Conservation (phyloP, 352 stramenopile genomes). For the Pythium rhizo-oryzae region DNA sequence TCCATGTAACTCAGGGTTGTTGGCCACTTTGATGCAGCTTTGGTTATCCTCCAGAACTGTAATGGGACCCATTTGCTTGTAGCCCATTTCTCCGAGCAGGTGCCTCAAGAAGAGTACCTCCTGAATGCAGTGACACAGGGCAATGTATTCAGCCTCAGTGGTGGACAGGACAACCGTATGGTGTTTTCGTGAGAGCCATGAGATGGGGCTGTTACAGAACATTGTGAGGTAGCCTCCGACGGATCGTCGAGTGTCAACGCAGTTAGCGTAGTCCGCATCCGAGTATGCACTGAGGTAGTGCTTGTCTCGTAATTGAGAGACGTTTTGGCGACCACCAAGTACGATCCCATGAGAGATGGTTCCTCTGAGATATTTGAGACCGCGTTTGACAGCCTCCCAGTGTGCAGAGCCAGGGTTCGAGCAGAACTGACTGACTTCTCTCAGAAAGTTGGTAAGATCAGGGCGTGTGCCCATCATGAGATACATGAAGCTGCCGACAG, state of each 20-base stretch:
- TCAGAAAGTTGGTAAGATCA: conserved; percentile 15
- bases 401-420: conserved; percentile 15
- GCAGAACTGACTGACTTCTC: conserved; percentile 24
- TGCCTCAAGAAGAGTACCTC: conserved; percentile 19
- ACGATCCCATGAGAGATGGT: conserved; percentile 14
- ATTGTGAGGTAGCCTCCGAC: conserved; percentile 17
- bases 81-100: conserved; percentile 15
- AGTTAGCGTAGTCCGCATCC: conserved; percentile 16
- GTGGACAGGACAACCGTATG: conserved; percentile 24
- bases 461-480: conserved; percentile 25
- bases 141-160: conserved; percentile 18
- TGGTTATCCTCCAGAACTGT: conserved; percentile 41
- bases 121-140: conserved; percentile 2
- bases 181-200: conserved; percentile 19
- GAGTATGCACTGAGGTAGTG: conserved; percentile 11
- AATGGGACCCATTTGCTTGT: neutral
- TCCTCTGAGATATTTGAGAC: conserved; percentile 16
- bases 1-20: conserved; percentile 35
- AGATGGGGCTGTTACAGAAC: conserved; percentile 6
- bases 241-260: conserved; percentile 9
- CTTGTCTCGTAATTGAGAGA: neutral
- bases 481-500: conserved; percentile 27
- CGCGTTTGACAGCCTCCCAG: conserved; percentile 22
- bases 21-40: conserved; percentile 36
- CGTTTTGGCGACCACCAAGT: conserved; percentile 2